These are phyloP conservation scores for Helotiales sp. DNA, from an alignment of 2,329 filamentous ascomycete species.

Conservation along the genomic window DNA sequence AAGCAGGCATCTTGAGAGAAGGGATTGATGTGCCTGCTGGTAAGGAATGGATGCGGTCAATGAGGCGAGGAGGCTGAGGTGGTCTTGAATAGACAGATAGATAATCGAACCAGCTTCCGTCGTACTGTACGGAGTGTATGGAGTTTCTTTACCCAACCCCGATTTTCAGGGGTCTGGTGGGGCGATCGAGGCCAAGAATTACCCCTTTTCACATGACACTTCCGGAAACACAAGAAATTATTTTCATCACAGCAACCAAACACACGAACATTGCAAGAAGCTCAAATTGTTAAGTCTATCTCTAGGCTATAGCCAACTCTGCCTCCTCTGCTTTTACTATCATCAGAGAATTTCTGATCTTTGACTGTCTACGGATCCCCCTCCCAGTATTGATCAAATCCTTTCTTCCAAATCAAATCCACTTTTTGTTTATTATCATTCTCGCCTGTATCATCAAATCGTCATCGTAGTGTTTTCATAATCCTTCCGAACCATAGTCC, in stretches of 20 bases:
- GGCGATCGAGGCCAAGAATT: background rate
- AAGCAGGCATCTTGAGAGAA: slow-evolving; percentile 31
- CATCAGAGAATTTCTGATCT: slow-evolving; percentile 9
- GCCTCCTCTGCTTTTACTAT: background rate
- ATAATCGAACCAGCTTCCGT: background rate
- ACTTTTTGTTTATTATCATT: background rate
- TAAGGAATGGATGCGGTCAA: slow-evolving; percentile 11
- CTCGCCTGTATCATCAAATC: background rate
- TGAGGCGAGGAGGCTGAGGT: background rate
- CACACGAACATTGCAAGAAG: background rate
- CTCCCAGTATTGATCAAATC: slow-evolving; percentile 12
- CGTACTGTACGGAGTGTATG: background rate
- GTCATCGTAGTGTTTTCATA: background rate
- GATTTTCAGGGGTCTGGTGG: slow-evolving; percentile 9
- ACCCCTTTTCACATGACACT: slow-evolving; percentile 15
- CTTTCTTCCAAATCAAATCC: background rate
- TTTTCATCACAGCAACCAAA: background rate
- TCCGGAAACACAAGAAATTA: background rate
- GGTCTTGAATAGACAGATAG: background rate
- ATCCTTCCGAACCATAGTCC: background rate
- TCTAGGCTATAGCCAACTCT: slow-evolving; percentile 3
- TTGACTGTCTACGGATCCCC: slow-evolving; percentile 12
- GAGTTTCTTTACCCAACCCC: background rate
- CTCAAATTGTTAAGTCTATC: slow-evolving; percentile 5
- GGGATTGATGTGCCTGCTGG: slow-evolving; percentile 19